Percentiles rank a stretch among this genome's conserved stretches.
Evolutionary conservation across 148 eudicot genomes (phyloP).

Genomic region (Salicornia ramosissima): DNA sequence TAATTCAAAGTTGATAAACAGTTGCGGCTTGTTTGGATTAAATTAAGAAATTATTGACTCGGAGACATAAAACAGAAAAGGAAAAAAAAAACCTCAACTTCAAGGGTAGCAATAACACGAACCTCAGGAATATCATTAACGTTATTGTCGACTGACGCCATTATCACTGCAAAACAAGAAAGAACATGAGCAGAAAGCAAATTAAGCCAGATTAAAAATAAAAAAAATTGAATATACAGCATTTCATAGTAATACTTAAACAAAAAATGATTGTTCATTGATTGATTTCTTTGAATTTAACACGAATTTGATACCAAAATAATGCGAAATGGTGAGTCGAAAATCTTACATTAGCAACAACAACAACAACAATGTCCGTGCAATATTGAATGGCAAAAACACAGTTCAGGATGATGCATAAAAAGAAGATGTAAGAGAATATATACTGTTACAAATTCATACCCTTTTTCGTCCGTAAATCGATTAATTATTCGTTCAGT

Average conservation of each 20-base stretch:
- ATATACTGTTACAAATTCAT: too few relatives aligned
- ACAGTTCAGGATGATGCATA: too few relatives aligned
- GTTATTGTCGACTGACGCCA: conserved; percentile 22
- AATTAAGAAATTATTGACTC: not conserved
- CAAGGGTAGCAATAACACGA: not conserved
- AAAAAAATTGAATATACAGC: not conserved
- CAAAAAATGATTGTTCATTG: not conserved
- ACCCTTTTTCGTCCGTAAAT: too few relatives aligned
- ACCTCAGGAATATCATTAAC: conserved; percentile 25
- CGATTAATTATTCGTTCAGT: too few relatives aligned
- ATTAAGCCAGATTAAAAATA: not conserved
- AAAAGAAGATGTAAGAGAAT: too few relatives aligned
- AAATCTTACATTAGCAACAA: too few relatives aligned
- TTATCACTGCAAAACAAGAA: conserved; percentile 13
- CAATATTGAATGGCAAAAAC: too few relatives aligned
- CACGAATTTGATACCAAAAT: too few relatives aligned
- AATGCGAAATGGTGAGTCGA: too few relatives aligned
- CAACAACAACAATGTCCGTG: too few relatives aligned
- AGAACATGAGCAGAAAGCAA: not conserved
- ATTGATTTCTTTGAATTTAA: not conserved
- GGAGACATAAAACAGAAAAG: not conserved
- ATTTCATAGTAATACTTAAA: too few relatives aligned
- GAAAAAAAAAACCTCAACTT: not conserved
- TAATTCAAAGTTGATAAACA: too few relatives aligned
- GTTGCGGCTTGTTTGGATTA: not conserved